Percentiles rank a stretch among this genome's conserved stretches.
Evolutionary conservation across 345 rosid species (phyloP).

Genomic region (Ceriops decandra): DNA sequence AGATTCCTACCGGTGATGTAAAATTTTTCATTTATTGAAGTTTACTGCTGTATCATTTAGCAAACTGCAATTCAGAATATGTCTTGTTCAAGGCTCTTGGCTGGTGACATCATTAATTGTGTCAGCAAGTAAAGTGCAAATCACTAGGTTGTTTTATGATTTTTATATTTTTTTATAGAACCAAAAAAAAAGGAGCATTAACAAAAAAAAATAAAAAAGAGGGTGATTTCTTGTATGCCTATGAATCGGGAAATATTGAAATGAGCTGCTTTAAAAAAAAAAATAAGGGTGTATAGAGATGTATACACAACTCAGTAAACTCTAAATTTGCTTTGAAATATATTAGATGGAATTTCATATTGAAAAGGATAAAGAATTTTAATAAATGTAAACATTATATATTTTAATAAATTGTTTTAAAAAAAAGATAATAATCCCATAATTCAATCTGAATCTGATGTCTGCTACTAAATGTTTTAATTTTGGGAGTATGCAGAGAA

Average conservation of each 20-base stretch:
- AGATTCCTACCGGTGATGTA: background rate
- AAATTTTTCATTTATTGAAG: background rate
- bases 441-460: too few species aligned
- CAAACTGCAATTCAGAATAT: background rate
- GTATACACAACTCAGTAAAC: background rate
- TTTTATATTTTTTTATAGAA: background rate
- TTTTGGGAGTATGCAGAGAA: too few species aligned
- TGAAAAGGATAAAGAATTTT: too few species aligned
- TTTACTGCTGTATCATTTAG: background rate
- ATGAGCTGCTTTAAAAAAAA: background rate
- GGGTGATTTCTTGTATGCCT: background rate
- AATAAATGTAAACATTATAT: too few species aligned
- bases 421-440: too few species aligned
- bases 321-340: too few species aligned
- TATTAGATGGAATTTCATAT: too few species aligned
- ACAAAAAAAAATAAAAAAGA: too few species aligned
- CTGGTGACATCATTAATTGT: background rate
- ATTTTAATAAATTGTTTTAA: too few species aligned
- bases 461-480: too few species aligned
- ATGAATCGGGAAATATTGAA: background rate
- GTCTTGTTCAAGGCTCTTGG: background rate
- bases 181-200: too few species aligned
- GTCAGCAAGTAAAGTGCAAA: background rate
- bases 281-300: background rate
- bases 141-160: background rate